Percentiles rank a stretch among this genome's conserved stretches.
Evolutionary conservation across 306 rosid species (phyloP).

Genomic region (Hippophae rhamnoides): DNA sequence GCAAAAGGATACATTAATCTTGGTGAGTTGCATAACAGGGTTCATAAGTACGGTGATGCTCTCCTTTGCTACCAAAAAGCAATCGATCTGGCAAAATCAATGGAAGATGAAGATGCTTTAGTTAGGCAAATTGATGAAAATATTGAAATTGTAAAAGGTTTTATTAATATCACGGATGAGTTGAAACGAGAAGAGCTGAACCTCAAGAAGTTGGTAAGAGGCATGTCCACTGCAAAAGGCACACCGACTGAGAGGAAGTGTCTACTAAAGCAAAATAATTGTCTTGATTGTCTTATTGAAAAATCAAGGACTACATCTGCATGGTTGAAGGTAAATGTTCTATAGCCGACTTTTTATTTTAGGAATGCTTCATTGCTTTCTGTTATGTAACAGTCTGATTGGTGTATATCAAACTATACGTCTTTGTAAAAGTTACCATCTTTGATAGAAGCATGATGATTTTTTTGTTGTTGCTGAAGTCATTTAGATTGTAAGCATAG

Average conservation of each 20-base stretch:
- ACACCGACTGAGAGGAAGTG: slow-evolving; percentile 51
- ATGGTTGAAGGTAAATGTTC: slow-evolving; percentile 58
- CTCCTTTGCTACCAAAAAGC: slow-evolving; percentile 49
- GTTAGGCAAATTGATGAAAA: slow-evolving; percentile 50
- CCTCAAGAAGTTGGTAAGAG: slow-evolving; percentile 64
- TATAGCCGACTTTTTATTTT: too few relatives aligned
- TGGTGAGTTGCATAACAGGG: slow-evolving; percentile 65
- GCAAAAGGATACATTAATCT: slow-evolving; percentile 85
- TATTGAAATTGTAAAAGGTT: slow-evolving; percentile 41
- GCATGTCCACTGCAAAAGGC: slow-evolving; percentile 45
- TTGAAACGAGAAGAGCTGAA: slow-evolving; percentile 61
- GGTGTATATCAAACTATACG: neutral
- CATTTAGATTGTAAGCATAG: too few relatives aligned
- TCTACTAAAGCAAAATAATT: slow-evolving; percentile 36
- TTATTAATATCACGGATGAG: slow-evolving; percentile 43
- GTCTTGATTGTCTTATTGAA: slow-evolving; percentile 56
- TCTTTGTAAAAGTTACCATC: too few relatives aligned
- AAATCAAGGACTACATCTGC: slow-evolving; percentile 47
- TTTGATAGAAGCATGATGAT: too few relatives aligned
- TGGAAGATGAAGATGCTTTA: slow-evolving; percentile 82
- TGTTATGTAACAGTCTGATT: neutral
- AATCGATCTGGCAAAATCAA: slow-evolving; percentile 40
- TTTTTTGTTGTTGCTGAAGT: too few relatives aligned
- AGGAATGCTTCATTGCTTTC: too few relatives aligned
- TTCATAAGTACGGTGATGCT: slow-evolving; percentile 66